phyloP scores from a whole-genome alignment of 2,329 filamentous ascomycete species.

The Fusarium nygamai region DNA sequence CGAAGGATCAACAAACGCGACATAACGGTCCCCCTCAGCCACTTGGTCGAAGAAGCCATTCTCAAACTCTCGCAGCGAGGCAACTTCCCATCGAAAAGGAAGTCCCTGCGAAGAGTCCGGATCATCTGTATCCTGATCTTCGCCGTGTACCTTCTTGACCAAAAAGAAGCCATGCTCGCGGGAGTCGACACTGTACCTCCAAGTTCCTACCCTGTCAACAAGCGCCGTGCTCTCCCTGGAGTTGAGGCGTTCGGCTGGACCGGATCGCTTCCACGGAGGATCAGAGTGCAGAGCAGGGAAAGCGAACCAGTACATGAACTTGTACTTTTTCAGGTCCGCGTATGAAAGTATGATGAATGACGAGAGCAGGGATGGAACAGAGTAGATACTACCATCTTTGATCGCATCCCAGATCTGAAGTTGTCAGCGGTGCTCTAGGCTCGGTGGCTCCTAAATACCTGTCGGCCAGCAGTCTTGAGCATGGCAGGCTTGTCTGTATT shows the following conservation, averaged over 20 bases:
- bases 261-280: conserved; percentile 77
- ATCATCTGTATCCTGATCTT: conserved; percentile 57
- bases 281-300: conserved; percentile 94
- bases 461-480: conserved; percentile 80
- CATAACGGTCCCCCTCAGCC: conserved; percentile 77
- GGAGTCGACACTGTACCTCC: conserved; percentile 82
- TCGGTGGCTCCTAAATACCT: conserved; percentile 58
- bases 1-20: conserved; percentile 92
- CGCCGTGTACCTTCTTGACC: conserved; percentile 75
- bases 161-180: conserved; percentile 95
- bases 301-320: conserved; percentile 97
- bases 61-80: conserved; percentile 80
- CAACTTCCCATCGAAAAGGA: conserved; percentile 81
- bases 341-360: conserved; percentile 92
- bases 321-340: conserved; percentile 96
- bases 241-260: conserved; percentile 65
- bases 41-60: conserved; percentile 84
- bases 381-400: conserved; percentile 95
- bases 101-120: conserved; percentile 60
- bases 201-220: conserved; percentile 86
- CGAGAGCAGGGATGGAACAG: conserved; percentile 88
- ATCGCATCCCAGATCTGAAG: conserved; percentile 96
- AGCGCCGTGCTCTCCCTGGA: conserved; percentile 78
- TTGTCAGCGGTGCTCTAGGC: conserved; percentile 19
- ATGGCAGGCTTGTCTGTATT: conserved; percentile 82